Conservation (phyloP, 179 eudicot species). For the Patellifolia procumbens region DNA sequence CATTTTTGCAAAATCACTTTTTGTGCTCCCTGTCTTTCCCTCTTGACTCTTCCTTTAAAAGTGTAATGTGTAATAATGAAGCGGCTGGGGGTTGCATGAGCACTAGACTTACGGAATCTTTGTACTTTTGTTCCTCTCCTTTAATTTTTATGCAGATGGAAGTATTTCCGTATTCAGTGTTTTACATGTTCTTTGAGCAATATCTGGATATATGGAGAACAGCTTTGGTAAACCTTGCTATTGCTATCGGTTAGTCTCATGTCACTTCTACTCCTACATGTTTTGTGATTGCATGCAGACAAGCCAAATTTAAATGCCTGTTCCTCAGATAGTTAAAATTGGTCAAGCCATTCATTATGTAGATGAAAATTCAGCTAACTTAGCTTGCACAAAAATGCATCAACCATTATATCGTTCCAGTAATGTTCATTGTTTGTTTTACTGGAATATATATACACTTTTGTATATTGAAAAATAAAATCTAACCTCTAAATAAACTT, state of each 20-base stretch:
- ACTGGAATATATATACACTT: too few species aligned
- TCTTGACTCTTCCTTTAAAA: constrained; percentile 1
- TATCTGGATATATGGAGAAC: constrained; percentile 97
- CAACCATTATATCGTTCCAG: not conserved
- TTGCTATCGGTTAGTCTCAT: constrained; percentile 81
- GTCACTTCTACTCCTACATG: constrained; percentile 11
- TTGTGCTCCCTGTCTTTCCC: not conserved
- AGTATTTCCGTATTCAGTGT: constrained; percentile 93
- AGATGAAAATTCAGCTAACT: not conserved
- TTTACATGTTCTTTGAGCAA: constrained; percentile 96
- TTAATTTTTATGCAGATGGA: constrained; percentile 74
- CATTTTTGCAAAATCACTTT: not conserved
- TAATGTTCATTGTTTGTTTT: not conserved
- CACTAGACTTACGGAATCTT: not conserved
- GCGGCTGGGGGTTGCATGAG: constrained; percentile 18
- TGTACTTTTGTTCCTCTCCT: not conserved
- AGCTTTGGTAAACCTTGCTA: constrained; percentile 90
- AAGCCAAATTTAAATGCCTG: not conserved
- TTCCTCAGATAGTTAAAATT: not conserved
- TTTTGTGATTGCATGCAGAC: not conserved
- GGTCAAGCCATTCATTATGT: not conserved
- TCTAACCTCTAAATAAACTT: too few species aligned
- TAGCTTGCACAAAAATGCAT: constrained; percentile 4
- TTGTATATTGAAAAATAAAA: too few species aligned
- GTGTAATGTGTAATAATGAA: not conserved